Evolutionary conservation across 2,329 filamentous ascomycete genomes (phyloP).

Genomic region (Aureobasidium uvarum): DNA sequence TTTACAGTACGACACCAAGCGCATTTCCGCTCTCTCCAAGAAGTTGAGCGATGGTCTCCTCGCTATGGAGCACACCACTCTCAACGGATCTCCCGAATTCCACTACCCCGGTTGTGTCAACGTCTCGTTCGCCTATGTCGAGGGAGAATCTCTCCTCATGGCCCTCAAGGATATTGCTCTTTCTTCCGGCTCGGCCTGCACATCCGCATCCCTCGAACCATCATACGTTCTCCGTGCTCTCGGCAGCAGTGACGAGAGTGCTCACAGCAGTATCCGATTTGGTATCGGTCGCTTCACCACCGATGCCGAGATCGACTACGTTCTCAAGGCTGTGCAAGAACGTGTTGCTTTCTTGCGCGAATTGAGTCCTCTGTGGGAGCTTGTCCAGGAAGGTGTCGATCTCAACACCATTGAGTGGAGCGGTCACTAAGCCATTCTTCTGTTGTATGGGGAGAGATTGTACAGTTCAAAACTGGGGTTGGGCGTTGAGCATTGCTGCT

Average conservation of each 20-base stretch:
- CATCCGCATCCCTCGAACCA: constrained; percentile 91
- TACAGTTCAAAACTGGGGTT: constrained; percentile 3
- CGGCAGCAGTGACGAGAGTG: constrained; percentile 94
- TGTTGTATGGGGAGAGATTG: not conserved
- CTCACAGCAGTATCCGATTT: constrained; percentile 96
- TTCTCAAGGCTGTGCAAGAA: constrained; percentile 87
- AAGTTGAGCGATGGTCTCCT: constrained; percentile 79
- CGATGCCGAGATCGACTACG: constrained; percentile 93
- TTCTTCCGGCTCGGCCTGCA: constrained; percentile 95
- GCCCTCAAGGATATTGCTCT: constrained; percentile 96
- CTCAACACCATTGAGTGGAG: constrained; percentile 97
- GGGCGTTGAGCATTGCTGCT: not conserved
- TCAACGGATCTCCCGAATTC: constrained; percentile 78
- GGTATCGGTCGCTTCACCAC: constrained; percentile 97
- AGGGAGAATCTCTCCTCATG: constrained; percentile 97
- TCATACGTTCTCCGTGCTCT: constrained; percentile 93
- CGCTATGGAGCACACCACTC: constrained; percentile 82
- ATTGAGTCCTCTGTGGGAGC: constrained; percentile 92
- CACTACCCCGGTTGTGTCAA: constrained; percentile 98
- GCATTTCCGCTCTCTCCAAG: constrained; percentile 78
- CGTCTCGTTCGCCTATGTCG: constrained; percentile 96
- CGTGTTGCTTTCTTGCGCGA: constrained; percentile 91
- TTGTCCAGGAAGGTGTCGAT: constrained; percentile 95
- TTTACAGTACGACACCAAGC: constrained; percentile 81
- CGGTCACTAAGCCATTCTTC: constrained; percentile 66